Evolutionary conservation across 1,284 basidiomycete species (phyloP).

Genomic region (Tilletiaria anomala): DNA sequence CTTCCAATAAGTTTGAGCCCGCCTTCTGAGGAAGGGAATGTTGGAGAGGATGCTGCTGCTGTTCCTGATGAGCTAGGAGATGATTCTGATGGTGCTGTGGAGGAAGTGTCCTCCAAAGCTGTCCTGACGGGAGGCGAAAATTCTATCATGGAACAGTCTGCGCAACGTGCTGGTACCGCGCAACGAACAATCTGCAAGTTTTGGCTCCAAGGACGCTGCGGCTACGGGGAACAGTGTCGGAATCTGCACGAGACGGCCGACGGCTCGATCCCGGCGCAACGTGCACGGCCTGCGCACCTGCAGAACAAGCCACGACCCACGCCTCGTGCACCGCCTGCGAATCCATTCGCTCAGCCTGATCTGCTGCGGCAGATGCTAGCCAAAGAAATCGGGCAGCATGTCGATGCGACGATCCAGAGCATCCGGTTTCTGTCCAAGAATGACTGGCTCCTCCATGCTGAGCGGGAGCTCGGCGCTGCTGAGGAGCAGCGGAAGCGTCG

Average conservation of each 20-base stretch:
- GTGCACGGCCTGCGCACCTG: background rate
- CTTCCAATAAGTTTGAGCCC: too few species aligned
- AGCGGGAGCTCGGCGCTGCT: constrained; percentile 64
- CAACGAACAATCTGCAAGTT: constrained; percentile 11
- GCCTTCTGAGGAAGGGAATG: too few species aligned
- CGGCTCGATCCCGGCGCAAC: background rate
- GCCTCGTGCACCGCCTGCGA: constrained; percentile 17
- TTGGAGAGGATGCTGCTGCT: too few species aligned
- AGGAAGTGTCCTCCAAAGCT: too few species aligned
- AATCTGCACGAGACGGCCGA: constrained; percentile 13
- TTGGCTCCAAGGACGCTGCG: constrained; percentile 22
- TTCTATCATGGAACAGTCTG: too few species aligned
- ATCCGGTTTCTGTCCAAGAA: constrained; percentile 86
- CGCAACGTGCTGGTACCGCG: background rate
- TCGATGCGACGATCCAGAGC: constrained; percentile 82
- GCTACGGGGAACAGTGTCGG: constrained; percentile 19
- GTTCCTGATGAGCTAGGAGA: too few species aligned
- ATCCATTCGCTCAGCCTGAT: constrained; percentile 32
- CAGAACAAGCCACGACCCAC: constrained; percentile 9
- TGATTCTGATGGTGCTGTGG: too few species aligned
- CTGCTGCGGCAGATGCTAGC: constrained; percentile 51
- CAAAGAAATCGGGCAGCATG: constrained; percentile 74
- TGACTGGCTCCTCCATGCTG: constrained; percentile 69
- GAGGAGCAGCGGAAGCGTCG: constrained; percentile 45
- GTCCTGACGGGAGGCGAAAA: too few species aligned